Evolutionary conservation across 352 stramenopile genomes (phyloP).

Genomic region (Phytopythium ostracodes): DNA sequence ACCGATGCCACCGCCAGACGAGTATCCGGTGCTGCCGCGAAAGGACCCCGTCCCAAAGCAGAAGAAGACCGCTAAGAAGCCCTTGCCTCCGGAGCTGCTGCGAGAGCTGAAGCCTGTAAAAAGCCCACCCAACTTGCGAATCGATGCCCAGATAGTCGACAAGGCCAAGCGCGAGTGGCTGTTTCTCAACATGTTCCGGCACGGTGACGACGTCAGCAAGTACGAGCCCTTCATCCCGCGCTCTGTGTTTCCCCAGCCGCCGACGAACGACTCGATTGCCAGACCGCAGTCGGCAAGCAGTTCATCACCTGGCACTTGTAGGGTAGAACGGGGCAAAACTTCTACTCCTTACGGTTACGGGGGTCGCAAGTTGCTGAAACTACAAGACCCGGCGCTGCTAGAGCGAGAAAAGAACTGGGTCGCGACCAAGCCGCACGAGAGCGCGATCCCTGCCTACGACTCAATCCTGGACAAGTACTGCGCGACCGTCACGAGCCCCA

Average conservation of each 20-base stretch:
- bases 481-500: constrained; percentile 64
- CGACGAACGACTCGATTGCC: not conserved
- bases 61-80: constrained; percentile 21
- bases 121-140: constrained; percentile 42
- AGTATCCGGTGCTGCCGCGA: constrained; percentile 24
- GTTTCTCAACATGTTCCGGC: constrained; percentile 77
- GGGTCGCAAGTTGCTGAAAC: constrained; percentile 25
- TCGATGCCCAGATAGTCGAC: constrained; percentile 46
- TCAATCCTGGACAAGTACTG: constrained; percentile 81
- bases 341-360: constrained; percentile 14
- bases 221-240: constrained; percentile 57
- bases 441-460: constrained; percentile 58
- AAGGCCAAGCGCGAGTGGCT: constrained; percentile 76
- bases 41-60: constrained; percentile 49
- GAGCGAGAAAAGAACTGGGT: constrained; percentile 60
- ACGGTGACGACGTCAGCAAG: constrained; percentile 58
- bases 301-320: not conserved
- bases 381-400: constrained; percentile 12
- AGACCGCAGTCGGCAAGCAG: constrained; percentile 20
- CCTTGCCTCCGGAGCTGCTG: constrained; percentile 13
- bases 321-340: not conserved
- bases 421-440: constrained; percentile 35
- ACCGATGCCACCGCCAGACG: constrained; percentile 14
- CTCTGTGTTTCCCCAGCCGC: not conserved
- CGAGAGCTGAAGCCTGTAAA: constrained; percentile 42